Evolutionary conservation across 345 rosid genomes (phyloP), one percentile per base, ranked within the genome.

Genomic region (Stellera chamaejasme): DNA sequence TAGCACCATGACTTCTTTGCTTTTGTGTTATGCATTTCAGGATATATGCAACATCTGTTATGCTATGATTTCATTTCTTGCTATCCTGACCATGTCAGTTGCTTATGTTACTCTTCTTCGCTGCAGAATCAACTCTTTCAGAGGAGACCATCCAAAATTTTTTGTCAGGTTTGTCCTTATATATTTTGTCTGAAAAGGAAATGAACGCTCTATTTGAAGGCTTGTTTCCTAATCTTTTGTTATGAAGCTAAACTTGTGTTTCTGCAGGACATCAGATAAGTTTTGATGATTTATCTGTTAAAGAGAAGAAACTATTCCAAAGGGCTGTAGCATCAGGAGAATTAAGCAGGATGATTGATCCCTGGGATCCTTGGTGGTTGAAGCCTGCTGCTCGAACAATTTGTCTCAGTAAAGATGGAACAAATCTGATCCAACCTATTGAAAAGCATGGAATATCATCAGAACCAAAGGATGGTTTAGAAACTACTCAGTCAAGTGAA

Each of bases 291-390:
- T 69, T 93, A 43, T 78, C 88, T 61, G 63, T 61, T 52, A 87
- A 87, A 62, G 97, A 80, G 79, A 82, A 73, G 79, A 93, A 80
- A 72, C 74, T 62, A 46, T 89, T 93, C 60, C 87, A 70, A 67
- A 85, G 91, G 76, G 92, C 97, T 0, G 57, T 93, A 67, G 92
- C 82, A 55, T 89, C 90, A 50, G 97, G 99, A 16, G 94, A 87
- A 72, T 70, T 93, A 64, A 81, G 99, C 65, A 93, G 72, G 74
- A 70, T 87, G 86, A 87, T 89, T 43, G 68, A 84, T 63, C 94
- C 96, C 10, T 89, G 99, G 99, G 91, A 83, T 27, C 99, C 99
- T 45, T 93, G 99, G 97, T 93, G 99, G 99, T 62, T 84, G 59
- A 76, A 64, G 44, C 80, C 83, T 75, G 78, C 84, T 54, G 94